Evolutionary conservation across 805 yeast genomes (phyloP).

Genomic region (Saccharomycopsis fodiens): DNA sequence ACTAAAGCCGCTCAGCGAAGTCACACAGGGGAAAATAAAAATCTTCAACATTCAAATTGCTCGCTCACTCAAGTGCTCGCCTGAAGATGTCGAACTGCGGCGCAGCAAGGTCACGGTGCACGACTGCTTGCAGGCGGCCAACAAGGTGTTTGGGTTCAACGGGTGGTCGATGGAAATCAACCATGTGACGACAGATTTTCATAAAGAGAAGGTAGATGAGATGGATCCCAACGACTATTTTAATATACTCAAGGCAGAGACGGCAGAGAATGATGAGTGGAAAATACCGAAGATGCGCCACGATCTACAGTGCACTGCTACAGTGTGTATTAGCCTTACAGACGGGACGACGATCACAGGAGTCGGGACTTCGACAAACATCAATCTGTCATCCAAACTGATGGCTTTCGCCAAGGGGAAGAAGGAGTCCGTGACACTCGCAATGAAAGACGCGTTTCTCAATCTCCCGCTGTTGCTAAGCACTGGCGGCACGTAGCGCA

Average conservation of each 20-base stretch:
- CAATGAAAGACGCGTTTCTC: conserved; percentile 35
- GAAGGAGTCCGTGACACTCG: conserved; percentile 43
- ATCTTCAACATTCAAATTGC: neutral
- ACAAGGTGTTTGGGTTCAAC: conserved; percentile 41
- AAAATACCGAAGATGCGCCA: neutral
- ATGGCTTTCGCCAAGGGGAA: conserved; percentile 33
- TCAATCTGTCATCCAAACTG: conserved; percentile 29
- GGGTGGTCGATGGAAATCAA: conserved; percentile 38
- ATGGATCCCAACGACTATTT: conserved; percentile 4
- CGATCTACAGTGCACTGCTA: neutral
- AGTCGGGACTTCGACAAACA: conserved; percentile 34
- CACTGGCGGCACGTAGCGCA: neutral
- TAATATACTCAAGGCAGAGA: conserved; percentile 6
- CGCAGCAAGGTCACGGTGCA: neutral
- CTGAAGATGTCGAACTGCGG: neutral
- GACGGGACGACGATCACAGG: conserved; percentile 38
- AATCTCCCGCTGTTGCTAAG: conserved; percentile 26
- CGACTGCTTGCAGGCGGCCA: conserved; percentile 30
- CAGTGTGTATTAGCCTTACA: conserved; percentile 30
- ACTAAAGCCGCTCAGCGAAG: neutral
- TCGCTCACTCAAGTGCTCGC: neutral
- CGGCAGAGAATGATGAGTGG: conserved; percentile 10
- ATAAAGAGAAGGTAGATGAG: neutral
- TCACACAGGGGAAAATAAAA: neutral
- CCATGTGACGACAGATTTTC: neutral